These are phyloP conservation scores for Melanopsichium pennsylvanicum DNA, from an alignment of 1,284 basidiomycete species.

Conservation along the genomic window DNA sequence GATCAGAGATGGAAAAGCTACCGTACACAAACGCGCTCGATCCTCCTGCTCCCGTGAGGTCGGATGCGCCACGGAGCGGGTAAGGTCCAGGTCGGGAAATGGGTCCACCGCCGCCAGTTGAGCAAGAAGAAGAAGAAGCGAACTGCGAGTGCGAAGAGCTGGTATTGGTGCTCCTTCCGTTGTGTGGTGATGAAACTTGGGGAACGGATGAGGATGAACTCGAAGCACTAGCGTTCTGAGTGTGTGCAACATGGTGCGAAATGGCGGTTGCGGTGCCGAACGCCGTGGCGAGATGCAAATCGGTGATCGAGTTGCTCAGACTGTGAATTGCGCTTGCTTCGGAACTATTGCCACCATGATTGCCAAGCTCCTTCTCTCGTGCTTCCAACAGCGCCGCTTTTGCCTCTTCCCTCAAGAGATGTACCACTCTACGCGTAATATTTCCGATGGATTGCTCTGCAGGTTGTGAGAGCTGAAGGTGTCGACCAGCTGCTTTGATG, in stretches of 20 bases:
- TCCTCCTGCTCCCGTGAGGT: neutral
- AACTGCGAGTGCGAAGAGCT: conserved; percentile 23
- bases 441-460: conserved; percentile 92
- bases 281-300: conserved; percentile 29
- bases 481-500: conserved; percentile 80
- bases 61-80: conserved; percentile 17
- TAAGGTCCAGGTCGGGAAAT: conserved; percentile 26
- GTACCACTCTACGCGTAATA: conserved; percentile 87
- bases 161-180: neutral
- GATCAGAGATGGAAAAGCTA: conserved; percentile 59
- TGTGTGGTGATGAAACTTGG: neutral
- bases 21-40: conserved; percentile 39
- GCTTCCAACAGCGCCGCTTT: conserved; percentile 45
- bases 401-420: conserved; percentile 87
- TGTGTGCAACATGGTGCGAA: conserved; percentile 6
- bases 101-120: neutral
- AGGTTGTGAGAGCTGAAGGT: conserved; percentile 85
- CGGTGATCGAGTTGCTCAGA: conserved; percentile 41
- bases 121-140: conserved; percentile 17
- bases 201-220: conserved; percentile 10
- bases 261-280: conserved; percentile 18
- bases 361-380: conserved; percentile 24
- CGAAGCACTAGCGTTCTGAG: neutral
- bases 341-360: neutral
- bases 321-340: conserved; percentile 13